These are phyloP conservation scores for Cutaneotrichosporon sp. DNA, from an alignment of 1,284 basidiomycete species.

Conservation along the genomic window DNA sequence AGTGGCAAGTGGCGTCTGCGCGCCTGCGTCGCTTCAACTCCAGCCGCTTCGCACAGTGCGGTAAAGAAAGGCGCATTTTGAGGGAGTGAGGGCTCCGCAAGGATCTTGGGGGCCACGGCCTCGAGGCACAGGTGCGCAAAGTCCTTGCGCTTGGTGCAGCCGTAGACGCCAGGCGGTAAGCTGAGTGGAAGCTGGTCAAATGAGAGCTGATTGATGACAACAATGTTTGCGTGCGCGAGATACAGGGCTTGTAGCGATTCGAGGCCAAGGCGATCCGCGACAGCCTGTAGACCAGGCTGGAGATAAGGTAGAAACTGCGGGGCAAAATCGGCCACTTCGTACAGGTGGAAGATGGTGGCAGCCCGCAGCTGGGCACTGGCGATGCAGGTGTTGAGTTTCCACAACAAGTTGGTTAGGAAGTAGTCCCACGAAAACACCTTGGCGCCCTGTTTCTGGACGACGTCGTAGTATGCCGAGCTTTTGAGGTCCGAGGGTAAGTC, in stretches of 20 bases:
- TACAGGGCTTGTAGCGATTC: conserved; percentile 62
- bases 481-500: conserved; percentile 21
- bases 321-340: conserved; percentile 60
- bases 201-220: conserved; percentile 47
- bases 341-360: conserved; percentile 79
- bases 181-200: conserved; percentile 56
- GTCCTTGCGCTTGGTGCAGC: conserved; percentile 27
- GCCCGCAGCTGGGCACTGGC: conserved; percentile 72
- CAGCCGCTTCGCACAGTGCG: conserved; percentile 29
- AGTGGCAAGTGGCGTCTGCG: conserved; percentile 19
- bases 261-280: conserved; percentile 67
- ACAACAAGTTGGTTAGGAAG: conserved; percentile 72
- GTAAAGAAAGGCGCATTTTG: conserved; percentile 14
- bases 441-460: conserved; percentile 17
- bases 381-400: conserved; percentile 77
- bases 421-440: conserved; percentile 52
- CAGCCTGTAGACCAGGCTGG: conserved; percentile 59
- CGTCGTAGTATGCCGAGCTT: conserved; percentile 23
- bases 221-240: conserved; percentile 68
- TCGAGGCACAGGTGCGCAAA: conserved; percentile 26
- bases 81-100: conserved; percentile 6
- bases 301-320: conserved; percentile 58
- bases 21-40: conserved; percentile 6
- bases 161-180: conserved; percentile 60
- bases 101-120: conserved; percentile 18